Evolutionary conservation across 139 green algal species (phyloP).

Genomic region (Coccomyxa sp.): DNA sequence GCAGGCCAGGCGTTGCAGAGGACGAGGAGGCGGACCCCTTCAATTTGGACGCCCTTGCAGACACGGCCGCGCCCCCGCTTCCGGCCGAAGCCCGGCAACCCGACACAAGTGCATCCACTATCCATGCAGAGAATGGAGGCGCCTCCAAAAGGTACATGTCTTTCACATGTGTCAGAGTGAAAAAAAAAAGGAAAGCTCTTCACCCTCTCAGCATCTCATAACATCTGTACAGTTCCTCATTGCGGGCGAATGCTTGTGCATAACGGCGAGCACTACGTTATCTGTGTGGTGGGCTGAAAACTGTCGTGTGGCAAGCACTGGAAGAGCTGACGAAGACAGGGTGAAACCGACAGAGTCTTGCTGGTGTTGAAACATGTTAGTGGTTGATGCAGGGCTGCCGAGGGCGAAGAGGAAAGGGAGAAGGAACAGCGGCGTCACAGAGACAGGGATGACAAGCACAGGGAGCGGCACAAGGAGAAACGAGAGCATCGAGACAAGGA

Average conservation of each 20-base stretch:
- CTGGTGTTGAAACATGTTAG: not conserved
- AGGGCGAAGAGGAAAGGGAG: not conserved
- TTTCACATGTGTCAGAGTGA: not conserved
- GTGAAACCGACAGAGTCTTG: not conserved
- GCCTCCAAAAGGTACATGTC: not conserved
- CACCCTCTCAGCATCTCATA: not conserved
- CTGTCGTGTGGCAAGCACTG: not conserved
- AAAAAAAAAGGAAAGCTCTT: not conserved
- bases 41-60: not conserved
- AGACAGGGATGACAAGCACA: not conserved
- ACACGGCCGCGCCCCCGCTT: not conserved
- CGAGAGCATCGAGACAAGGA: not conserved
- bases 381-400: not conserved
- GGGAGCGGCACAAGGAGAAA: conserved; percentile 2
- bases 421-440: not conserved
- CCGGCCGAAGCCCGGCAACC: not conserved
- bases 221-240: too few relatives aligned
- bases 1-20: not conserved
- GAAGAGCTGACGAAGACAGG: not conserved
- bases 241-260: too few relatives aligned
- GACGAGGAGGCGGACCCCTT: not conserved
- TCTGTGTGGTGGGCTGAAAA: too few relatives aligned
- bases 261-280: too few relatives aligned
- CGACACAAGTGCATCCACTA: not conserved
- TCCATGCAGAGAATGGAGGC: not conserved